Evolutionary conservation across 495 filamentous ascomycete species (phyloP).

Genomic region (Penicilliopsis zonata): DNA sequence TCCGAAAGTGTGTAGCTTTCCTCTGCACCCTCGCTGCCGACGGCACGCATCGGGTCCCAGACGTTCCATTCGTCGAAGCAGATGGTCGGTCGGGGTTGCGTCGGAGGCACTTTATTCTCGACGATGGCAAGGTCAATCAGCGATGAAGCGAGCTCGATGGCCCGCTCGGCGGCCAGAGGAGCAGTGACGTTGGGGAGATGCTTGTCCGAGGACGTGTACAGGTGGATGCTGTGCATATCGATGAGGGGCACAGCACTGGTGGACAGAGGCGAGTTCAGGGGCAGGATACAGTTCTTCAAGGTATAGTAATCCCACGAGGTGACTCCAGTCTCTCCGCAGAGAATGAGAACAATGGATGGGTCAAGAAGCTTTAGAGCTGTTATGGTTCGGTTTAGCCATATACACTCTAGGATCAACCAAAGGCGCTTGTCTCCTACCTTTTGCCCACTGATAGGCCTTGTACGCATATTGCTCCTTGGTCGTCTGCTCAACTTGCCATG

Average conservation of each 20-base stretch:
- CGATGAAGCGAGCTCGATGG: slow-evolving; percentile 54
- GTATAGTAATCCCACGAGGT: slow-evolving; percentile 63
- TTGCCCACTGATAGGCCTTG: slow-evolving; percentile 69
- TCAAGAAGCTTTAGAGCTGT: slow-evolving; percentile 61
- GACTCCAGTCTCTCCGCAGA: slow-evolving; percentile 60
- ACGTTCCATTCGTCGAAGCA: slow-evolving; percentile 87
- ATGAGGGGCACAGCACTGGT: slow-evolving; percentile 43
- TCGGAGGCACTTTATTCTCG: slow-evolving; percentile 46
- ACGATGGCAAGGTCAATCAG: slow-evolving; percentile 67
- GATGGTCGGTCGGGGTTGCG: slow-evolving; percentile 48
- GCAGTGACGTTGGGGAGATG: slow-evolving; percentile 53
- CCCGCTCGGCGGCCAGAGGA: slow-evolving; percentile 58
- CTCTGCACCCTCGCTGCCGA: slow-evolving; percentile 55
- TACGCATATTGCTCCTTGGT: slow-evolving; percentile 65
- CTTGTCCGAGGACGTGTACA: slow-evolving; percentile 50
- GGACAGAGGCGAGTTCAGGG: slow-evolving; percentile 23
- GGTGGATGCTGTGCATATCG: slow-evolving; percentile 61
- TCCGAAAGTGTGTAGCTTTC: slow-evolving; percentile 66
- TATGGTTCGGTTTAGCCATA: slow-evolving; percentile 2
- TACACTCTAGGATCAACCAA: too few relatives aligned
- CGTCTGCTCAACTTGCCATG: slow-evolving; percentile 71
- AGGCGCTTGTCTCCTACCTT: too few relatives aligned
- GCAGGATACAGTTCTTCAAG: slow-evolving; percentile 46
- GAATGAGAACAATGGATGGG: slow-evolving; percentile 50
- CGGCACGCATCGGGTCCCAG: slow-evolving; percentile 64